Base-by-base conservation (phyloP, 108 stramenopile genomes). In the Cyclotella baltica region DNA sequence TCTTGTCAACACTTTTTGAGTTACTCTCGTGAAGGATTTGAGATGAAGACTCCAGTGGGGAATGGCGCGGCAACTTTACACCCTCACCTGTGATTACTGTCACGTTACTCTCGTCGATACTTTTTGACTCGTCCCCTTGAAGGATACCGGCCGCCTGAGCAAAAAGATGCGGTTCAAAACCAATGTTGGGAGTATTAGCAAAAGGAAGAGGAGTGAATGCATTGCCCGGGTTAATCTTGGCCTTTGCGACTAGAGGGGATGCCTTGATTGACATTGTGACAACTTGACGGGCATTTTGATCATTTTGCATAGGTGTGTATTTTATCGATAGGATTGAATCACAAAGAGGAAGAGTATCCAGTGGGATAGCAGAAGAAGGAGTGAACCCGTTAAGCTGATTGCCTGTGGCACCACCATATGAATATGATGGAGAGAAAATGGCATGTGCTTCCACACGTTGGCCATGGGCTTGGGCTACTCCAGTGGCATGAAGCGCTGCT, bases 351-450 rank as follows among this genome's bases (percentile, higher is more conserved):
- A 64, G 63, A 22, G 3, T 27, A 64, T 43, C 25, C 37, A 64
- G 22, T 6, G 63, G 63, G 38, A 64, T 23, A n/a, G 28, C 30
- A 38, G 63, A 64, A 27, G 63, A 31, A 23, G 63, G 63, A 64
- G 63, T 64, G 63, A 33, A 35, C 23, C 10, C 35, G 0, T 25
- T 64, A 8, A 10, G 22, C 3, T 61, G 11, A 16, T 48, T 48
- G 30, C n/a, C 2, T 11, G 23, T 33, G 19, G 3, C 6, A n/a
- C 34, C 62, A 43, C n/a, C n/a, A n/a, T n/a, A n/a, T n/a, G n/a
- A n/a, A n/a, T 64, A 64, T 23, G 63, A 64, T 11, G 63, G 63
- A 27, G 63, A 64, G 23, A 64, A 64, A 43, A 64, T 64, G 4
- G 31, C 59, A 62, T 25, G n/a, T 18, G 59, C 59, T 36, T 36